Evolutionary conservation across 768 basidiomycete species (phyloP), one percentile per base, ranked within the genome.

Genomic region (Leccinum uliginosum): DNA sequence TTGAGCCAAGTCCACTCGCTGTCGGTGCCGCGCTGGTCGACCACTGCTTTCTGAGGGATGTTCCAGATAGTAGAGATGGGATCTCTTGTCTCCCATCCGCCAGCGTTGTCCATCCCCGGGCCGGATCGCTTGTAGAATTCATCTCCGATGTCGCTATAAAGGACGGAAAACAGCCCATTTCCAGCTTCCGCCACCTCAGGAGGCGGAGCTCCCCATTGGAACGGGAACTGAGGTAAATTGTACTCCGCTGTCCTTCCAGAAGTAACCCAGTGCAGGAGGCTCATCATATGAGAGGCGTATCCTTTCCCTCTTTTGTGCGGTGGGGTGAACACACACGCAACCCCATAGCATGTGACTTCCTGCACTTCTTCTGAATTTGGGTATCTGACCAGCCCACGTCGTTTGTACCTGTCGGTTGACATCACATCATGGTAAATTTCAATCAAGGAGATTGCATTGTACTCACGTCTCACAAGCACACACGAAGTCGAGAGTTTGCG

Each of bases 381-480:
- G 65, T 49, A 78, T 58, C 19, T 71, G 64, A 68, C 19, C 4
- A 68, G 51, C 19, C 69, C 75, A 3, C 59, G 59, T n/a, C 75
- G 70, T 35, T 71, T 72, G 55, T 71, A 76, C 55, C 61, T 80
- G 67, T 26, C 68, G 44, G 17, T 23, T 11, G 32, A 32, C 32
- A 26, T 30, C 40, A 14, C 49, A 4, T 50, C 17, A 11, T 7
- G 10, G 19, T 24, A 60, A 35, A 23, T 53, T 54, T 32, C 12
- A 11, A 54, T 52, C n/a, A 43, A 53, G 26, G 54, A 54, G 1
- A n/a, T 29, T 15, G 10, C 14, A 24, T 2, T 15, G 17, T 5
- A 73, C 78, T 64, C 62, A 86, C 86, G 82, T 85, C 72, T 83
- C 80, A 62, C 84, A 85, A 19, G 84, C 77, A 62, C 79, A 84